Conservation (phyloP, 78 protist genomes). For the Tieghemostelium lacteum region DNA sequence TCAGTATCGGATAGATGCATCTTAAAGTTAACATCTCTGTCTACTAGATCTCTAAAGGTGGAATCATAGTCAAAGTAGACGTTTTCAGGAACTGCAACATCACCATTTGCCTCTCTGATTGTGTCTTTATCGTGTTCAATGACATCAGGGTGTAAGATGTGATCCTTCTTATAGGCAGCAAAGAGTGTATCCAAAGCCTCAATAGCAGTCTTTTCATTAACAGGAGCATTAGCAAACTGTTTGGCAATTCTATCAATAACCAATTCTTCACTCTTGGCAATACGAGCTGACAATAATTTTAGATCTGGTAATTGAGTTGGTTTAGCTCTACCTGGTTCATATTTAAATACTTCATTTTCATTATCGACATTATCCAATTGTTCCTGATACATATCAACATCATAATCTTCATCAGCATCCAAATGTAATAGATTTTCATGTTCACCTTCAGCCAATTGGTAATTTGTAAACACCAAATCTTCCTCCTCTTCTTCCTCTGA, state of each 20-base stretch:
- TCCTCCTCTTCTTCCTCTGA: neutral
- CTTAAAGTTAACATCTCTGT: constrained; percentile 56
- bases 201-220: constrained; percentile 60
- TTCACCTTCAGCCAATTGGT: too few relatives aligned
- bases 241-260: constrained; percentile 11
- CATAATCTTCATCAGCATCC: neutral
- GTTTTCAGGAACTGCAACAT: constrained; percentile 34
- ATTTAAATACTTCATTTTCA: neutral
- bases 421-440: too few relatives aligned
- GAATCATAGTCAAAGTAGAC: constrained; percentile 44
- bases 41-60: constrained; percentile 42
- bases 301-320: constrained; percentile 35
- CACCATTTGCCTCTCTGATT: constrained; percentile 47
- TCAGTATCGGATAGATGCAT: constrained; percentile 62
- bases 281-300: neutral
- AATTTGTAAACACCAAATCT: neutral
- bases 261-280: neutral
- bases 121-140: constrained; percentile 47
- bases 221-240: neutral
- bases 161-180: constrained; percentile 1
- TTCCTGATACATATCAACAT: neutral
- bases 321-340: neutral
- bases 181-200: constrained; percentile 33
- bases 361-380: neutral
- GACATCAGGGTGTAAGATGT: neutral